Evolutionary conservation across 2,329 filamentous ascomycete species (phyloP), one percentile per base, ranked within the genome.

Genomic region (Furcasterigmium furcatum): DNA sequence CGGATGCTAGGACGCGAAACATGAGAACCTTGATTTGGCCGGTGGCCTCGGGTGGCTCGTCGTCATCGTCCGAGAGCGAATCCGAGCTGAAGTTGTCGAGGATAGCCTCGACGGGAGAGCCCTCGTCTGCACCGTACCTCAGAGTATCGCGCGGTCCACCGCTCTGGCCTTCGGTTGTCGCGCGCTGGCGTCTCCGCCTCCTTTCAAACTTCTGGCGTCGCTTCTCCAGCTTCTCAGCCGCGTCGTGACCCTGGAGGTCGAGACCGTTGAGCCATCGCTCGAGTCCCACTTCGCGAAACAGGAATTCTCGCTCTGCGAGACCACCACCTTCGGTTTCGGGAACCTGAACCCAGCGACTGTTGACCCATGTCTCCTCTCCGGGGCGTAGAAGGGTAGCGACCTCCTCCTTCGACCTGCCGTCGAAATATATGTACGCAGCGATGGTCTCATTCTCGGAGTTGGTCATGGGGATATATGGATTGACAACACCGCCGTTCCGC

Each of bases 361-460:
- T 99, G 20, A 99, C 95, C 94, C 94, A 99, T 2, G 94, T 99
- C 70, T 99, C 94, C 63, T 97, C 94, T 20, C 94, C 92, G 12
- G 91, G 87, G 45, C 94, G 80, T 43, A 99, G 74, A 46, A 99
- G 73, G 12, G 94, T 99, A 43, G 94, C 94, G 4, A 99, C 95
- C 70, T 99, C 94, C 64, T 99, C 94, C 66, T 99, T 99, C 49
- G 82, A 80, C 51, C 94, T 79, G 16, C 94, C 94, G 66, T 99
- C 94, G 61, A 99, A 99, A 71, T 99, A 99, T 57, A 99, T 97
- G 66, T 99, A 99, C 30, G 92, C 94, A 25, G 94, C 94, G 57
- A 99, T 92, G 13, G 94, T 99, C 71, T 99, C 94, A 66, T 96
- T 96, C 46, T 90, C 86, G 25, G 89, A 95, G 50, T 88, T 85